Base-by-base conservation (phyloP, 2,329 filamentous ascomycete species). In the Calcarisporium arbuscula region DNA sequence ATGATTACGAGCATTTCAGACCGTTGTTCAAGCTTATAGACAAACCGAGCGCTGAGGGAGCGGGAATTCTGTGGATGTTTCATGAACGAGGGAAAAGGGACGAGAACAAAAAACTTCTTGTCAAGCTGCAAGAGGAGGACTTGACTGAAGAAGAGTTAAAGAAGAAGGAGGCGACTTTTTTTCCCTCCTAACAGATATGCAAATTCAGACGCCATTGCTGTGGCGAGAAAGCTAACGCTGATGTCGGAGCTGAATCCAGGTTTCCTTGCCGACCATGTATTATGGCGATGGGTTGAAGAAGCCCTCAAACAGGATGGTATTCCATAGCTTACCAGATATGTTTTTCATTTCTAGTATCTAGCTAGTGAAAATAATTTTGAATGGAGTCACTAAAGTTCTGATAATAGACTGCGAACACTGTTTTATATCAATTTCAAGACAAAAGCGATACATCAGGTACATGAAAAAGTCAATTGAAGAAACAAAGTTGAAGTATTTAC, bases 1-100 rank as follows among this genome's bases (percentile, higher is more conserved):
- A 47, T 9, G 44, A 50, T 20, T 35, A 38, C 18, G 8, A 3
- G 2, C 15, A 38, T 2, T 47, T 47, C 5, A 33, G 32, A 34
- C 28, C 4, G 1, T 19, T 47, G 9, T 43, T 40, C 27, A 20
- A 36, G 9, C 32, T 43, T 30, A 37, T 43, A 4, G 23, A 42
- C 5, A 30, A 37, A 34, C 7, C 10, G 4, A 15, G 20, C 1
- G 8, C n/a, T 8, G 31, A 38, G 28, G 21, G 29, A 12, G 28
- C 14, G 14, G 21, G 29, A 12, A 44, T 31, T 14, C 22, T 28
- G 2, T 12, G 23, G 11, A 27, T 44, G 5, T 44, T 47, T 15
- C 16, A 42, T 16, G 32, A 44, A 23, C 34, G 39, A 25, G 36
- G 34, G 2, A 29, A 14, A 26, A 15, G 22, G 8, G 28, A 37